Conservation (phyloP, 176 grass and related monocot genomes). For the Leersia perrieri region DNA sequence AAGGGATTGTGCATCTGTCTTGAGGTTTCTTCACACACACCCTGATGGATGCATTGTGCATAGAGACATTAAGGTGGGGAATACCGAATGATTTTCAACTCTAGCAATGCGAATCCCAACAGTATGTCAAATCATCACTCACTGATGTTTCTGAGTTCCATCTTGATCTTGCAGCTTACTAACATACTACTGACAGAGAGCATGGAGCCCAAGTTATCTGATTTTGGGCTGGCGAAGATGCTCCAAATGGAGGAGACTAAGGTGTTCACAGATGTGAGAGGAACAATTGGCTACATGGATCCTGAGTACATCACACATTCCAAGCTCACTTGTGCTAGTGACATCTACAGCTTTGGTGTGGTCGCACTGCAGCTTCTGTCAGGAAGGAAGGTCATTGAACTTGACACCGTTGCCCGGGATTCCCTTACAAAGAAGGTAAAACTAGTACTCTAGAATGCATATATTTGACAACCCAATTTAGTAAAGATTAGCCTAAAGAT, state of each 20-base stretch:
- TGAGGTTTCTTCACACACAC: constrained; percentile 67
- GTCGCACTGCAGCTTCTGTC: constrained; percentile 59
- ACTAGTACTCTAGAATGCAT: not conserved
- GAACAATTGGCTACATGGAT: constrained; percentile 79
- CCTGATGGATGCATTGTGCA: constrained; percentile 69
- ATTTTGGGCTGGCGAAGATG: constrained; percentile 61
- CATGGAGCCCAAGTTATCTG: constrained; percentile 50
- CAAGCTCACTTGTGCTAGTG: constrained; percentile 55
- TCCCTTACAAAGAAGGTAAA: constrained; percentile 60
- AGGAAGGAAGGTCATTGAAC: constrained; percentile 70
- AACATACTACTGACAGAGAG: constrained; percentile 68
- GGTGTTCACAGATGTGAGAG: constrained; percentile 59
- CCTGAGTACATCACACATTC: constrained; percentile 67
- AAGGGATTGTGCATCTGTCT: constrained; percentile 51
- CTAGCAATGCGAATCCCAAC: not conserved
- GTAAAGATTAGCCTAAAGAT: too few relatives aligned
- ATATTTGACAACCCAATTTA: not conserved
- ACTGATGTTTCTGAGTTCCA: not conserved
- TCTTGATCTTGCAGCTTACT: constrained; percentile 41
- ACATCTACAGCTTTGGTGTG: constrained; percentile 71
- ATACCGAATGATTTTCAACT: not conserved
- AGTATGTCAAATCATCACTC: not conserved
- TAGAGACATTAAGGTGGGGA: constrained; percentile 64
- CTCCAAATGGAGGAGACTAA: constrained; percentile 62
- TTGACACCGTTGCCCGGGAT: constrained; percentile 52